Percentiles rank a stretch among this genome's conserved stretches.
Conservation (phyloP, 1,139 yeast genomes). For the Sugiyamaella novakii region DNA sequence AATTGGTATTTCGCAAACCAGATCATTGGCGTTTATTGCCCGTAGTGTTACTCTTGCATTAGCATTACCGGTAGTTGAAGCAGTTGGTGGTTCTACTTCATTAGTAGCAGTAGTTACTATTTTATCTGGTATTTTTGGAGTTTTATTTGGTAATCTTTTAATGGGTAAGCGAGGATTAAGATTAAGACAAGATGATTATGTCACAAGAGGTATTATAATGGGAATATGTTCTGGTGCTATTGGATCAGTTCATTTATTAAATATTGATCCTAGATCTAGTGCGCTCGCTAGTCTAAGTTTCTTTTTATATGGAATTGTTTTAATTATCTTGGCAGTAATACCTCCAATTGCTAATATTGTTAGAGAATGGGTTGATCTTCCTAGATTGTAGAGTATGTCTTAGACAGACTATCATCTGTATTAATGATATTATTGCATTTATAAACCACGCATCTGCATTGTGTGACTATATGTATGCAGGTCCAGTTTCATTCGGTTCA, state of each 20-base stretch:
- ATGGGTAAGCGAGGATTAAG: constrained; percentile 47
- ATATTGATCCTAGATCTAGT: constrained; percentile 76
- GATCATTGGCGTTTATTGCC: constrained; percentile 76
- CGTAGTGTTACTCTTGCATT: constrained; percentile 80
- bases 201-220: constrained; percentile 72
- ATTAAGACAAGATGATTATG: constrained; percentile 64
- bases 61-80: constrained; percentile 69
- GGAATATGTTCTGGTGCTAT: constrained; percentile 83
- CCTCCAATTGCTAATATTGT: constrained; percentile 47
- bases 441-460: too few species aligned
- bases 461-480: too few species aligned
- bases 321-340: constrained; percentile 70
- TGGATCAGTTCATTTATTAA: constrained; percentile 73
- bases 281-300: constrained; percentile 74
- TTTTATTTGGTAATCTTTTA: constrained; percentile 61
- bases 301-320: constrained; percentile 68
- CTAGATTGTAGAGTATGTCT: not conserved
- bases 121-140: constrained; percentile 76
- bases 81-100: constrained; percentile 68
- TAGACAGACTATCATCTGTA: too few species aligned
- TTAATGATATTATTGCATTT: too few species aligned
- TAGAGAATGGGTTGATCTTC: constrained; percentile 39
- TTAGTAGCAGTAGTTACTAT: constrained; percentile 81
- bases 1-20: constrained; percentile 60
- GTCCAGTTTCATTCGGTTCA: not conserved